A percentile compares a stretch with the other conserved stretches of the same genome.
Evolutionary conservation across 306 rosid species (phyloP).

Genomic region (Prunus mira): DNA sequence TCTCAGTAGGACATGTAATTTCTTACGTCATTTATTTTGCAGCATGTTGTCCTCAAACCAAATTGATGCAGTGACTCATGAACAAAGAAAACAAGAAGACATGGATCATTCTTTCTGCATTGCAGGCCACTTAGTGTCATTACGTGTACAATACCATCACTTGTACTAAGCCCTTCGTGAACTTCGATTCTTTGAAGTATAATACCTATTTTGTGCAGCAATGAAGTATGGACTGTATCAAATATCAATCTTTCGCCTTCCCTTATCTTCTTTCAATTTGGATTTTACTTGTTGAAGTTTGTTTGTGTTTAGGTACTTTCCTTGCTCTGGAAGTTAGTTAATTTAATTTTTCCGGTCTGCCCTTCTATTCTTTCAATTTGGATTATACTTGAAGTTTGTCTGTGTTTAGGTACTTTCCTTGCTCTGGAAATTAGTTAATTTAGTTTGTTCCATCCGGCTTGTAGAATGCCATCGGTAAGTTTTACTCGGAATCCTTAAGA

Average conservation of each 20-base stretch:
- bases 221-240: background rate
- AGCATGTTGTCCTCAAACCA: conserved; percentile 73
- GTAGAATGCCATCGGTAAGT: background rate
- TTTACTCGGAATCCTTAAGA: background rate
- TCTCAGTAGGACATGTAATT: conserved; percentile 7
- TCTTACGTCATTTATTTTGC: conserved; percentile 31
- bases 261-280: background rate
- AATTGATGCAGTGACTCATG: conserved; percentile 31
- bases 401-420: background rate
- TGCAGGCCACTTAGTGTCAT: background rate
- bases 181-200: background rate
- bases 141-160: background rate
- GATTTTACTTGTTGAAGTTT: background rate
- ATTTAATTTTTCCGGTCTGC: background rate
- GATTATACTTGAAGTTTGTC: background rate
- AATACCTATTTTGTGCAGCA: background rate
- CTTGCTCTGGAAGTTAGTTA: background rate
- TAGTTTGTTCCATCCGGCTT: background rate
- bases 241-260: background rate
- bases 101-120: conserved; percentile 8
- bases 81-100: conserved; percentile 17
- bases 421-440: background rate
- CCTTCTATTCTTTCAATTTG: background rate
- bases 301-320: background rate
- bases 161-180: background rate